Conservation (phyloP, 2,329 filamentous ascomycete species). For the Exserohilum rostratum region DNA sequence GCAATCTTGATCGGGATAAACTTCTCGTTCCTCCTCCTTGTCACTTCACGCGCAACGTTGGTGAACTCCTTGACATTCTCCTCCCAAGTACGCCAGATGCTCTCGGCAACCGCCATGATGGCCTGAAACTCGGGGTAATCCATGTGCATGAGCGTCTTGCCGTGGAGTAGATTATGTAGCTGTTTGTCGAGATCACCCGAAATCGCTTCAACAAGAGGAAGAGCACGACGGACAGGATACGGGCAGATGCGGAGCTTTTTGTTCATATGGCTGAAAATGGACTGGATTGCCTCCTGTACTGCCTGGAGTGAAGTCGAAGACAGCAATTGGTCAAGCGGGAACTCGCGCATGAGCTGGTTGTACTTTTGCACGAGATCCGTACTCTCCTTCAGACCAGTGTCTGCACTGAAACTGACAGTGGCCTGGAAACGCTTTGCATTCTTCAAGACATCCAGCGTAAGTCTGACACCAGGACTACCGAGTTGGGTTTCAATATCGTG, state of each 20-base stretch:
- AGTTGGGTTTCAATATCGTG: constrained; percentile 91
- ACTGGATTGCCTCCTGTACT: constrained; percentile 82
- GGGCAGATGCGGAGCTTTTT: constrained; percentile 97
- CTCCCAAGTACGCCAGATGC: constrained; percentile 92
- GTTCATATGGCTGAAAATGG: constrained; percentile 94
- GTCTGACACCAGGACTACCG: constrained; percentile 81
- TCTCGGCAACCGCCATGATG: constrained; percentile 81
- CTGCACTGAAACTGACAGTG: constrained; percentile 93
- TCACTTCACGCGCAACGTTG: constrained; percentile 94
- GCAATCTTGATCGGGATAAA: constrained; percentile 98
- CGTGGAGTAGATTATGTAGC: constrained; percentile 83
- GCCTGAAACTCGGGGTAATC: constrained; percentile 88
- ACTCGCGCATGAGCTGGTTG: constrained; percentile 98
- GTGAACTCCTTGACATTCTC: constrained; percentile 97
- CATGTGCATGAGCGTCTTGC: constrained; percentile 86
- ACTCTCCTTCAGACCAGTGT: constrained; percentile 94
- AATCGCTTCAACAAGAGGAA: constrained; percentile 95
- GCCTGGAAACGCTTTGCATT: constrained; percentile 98
- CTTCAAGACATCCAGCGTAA: constrained; percentile 94
- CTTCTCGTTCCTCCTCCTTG: constrained; percentile 89
- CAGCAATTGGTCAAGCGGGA: constrained; percentile 91
- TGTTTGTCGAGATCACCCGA: constrained; percentile 89
- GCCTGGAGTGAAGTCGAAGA: constrained; percentile 89
- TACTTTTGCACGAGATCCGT: constrained; percentile 98
- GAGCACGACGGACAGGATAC: constrained; percentile 88